These are phyloP conservation scores for thale cress (Arabidopsis thaliana) DNA, from an alignment of 345 rosid species.

Conservation along the genomic window TAIR10.1 NC_003070.9:29727501-29728000, in stretches of 20 bases:
- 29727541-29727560: constrained; percentile 11
- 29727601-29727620: constrained; percentile 66
- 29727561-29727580: background rate
- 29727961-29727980: constrained; percentile 88
- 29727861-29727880: constrained; percentile 51
- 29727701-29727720: constrained; percentile 55
- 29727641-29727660: constrained; percentile 79
- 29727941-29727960: constrained; percentile 88
- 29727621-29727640: constrained; percentile 75
- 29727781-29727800: constrained; percentile 81
- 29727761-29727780: constrained; percentile 85
- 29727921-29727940: constrained; percentile 60
- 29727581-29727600: constrained; percentile 1
- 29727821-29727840: constrained; percentile 72
- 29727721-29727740: constrained; percentile 55
- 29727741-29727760: constrained; percentile 74
- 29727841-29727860: constrained; percentile 86
- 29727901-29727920: background rate
- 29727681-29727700: constrained; percentile 52
- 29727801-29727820: constrained; percentile 57
- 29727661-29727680: constrained; percentile 57
- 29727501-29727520: constrained; percentile 81
- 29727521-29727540: constrained; percentile 59
- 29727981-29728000: constrained; percentile 92
- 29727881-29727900: background rate